A percentile compares a stretch with the other conserved stretches of the same genome.
These are phyloP conservation scores for Lentithecium fluviatile DNA, from an alignment of 495 filamentous ascomycete genomes.

Conservation along the genomic window DNA sequence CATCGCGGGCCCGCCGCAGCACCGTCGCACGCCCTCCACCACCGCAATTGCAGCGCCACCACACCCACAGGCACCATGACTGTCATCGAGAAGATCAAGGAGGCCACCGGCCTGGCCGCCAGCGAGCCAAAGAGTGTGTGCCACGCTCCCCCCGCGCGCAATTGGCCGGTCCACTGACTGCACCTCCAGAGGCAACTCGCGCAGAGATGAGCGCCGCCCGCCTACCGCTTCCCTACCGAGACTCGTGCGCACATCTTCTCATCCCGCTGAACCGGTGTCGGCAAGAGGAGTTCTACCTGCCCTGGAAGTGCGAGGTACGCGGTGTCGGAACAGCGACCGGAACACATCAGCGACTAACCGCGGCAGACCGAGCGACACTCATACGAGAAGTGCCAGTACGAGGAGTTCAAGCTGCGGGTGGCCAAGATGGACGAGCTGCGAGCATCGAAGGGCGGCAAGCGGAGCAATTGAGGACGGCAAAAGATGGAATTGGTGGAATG, in stretches of 20 bases:
- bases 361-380: slow-evolving; percentile 87
- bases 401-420: slow-evolving; percentile 96
- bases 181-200: slow-evolving; percentile 61
- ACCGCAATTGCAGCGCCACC: slow-evolving; percentile 24
- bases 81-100: slow-evolving; percentile 45
- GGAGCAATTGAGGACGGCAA: slow-evolving; percentile 69
- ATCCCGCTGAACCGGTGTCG: slow-evolving; percentile 96
- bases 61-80: slow-evolving; percentile 38
- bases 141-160: slow-evolving; percentile 19
- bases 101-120: slow-evolving; percentile 43
- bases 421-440: slow-evolving; percentile 97
- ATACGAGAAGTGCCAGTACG: slow-evolving; percentile 99
- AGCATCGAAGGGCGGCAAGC: slow-evolving; percentile 76
- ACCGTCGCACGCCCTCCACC: slow-evolving; percentile 4
- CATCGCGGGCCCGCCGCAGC: no score
- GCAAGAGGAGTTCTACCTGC: slow-evolving; percentile 85
- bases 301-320: slow-evolving; percentile 96
- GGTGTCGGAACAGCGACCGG: background rate
- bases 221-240: slow-evolving; percentile 85
- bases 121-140: slow-evolving; percentile 24
- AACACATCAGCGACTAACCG: slow-evolving; percentile 3
- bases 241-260: slow-evolving; percentile 88
- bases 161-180: slow-evolving; percentile 32
- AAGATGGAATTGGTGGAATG: background rate
- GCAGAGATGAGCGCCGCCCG: slow-evolving; percentile 90